Base-by-base conservation (phyloP, 2,329 filamentous ascomycete genomes). In the Penicillium sp. region DNA sequence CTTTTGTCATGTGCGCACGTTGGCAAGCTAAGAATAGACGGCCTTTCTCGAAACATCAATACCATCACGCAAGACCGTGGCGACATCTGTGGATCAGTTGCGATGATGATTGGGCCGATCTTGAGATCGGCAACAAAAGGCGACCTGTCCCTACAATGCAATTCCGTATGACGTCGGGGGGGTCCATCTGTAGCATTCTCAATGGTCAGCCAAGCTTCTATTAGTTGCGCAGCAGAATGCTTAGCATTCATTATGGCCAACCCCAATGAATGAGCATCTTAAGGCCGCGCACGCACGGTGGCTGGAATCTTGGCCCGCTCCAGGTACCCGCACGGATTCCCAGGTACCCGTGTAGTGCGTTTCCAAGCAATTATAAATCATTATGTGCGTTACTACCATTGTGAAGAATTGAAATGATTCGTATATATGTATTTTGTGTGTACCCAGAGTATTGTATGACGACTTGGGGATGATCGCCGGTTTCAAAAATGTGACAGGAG, bases 261-360 rank as follows among this genome's bases (percentile, higher is more conserved):
- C 63, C 56, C 51, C n/a, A 12, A 17, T 36, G 9, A 10, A 38
- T 22, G 9, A 7, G 5, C 19, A 12, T 6, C 35, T 16, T 30
- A 14, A 9, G 25, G 58, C 57, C 62, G 58, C 61, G 63, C 63
- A 64, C 62, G 51, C 56, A 35, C 19, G 42, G 61, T 63, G 63
- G 61, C 61, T 61, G 58, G 52, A 57, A 41, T 48, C 43, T 26
- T 49, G 19, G 30, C 7, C 49, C 48, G 46, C 43, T 43, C 40
- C 45, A 59, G 58, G 56, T 25, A 58, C 57, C 49, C 19, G 19
- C 38, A 40, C 31, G 10, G 17, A 31, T 37, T 16, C 31, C 52
- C 53, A 44, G 55, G 50, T 46, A 54, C 61, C 52, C 31, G 45
- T 26, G 6, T 38, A 31, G 8, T 35, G 52, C 25, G 33, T 38